Base-by-base conservation (phyloP, 345 rosid species). In the Eucalyptus curtisii region DNA sequence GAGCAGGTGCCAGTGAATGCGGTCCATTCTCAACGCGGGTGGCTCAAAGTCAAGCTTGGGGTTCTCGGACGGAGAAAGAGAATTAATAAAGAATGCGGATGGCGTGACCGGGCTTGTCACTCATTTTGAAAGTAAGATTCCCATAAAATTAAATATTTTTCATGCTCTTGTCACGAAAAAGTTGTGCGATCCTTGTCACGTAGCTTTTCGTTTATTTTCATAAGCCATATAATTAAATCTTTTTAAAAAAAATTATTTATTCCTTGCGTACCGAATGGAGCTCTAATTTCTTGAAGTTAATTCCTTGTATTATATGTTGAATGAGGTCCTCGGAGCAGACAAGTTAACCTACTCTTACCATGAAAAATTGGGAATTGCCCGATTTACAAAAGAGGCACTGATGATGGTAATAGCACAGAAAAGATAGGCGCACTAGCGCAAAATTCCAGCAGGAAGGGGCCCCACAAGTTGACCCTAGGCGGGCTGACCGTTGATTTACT, bases 141-240 rank as follows among this genome's bases (percentile, higher is more conserved):
- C 30, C 1, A 37, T 10, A 20, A 71, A 6, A 25, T 6, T 10
- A 33, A 37, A 8, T 71, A 1, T 9, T 37, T 25, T 71, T 71
- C 22, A 37, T 19, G 7, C 0, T 71, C 27, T 13, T 40, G 13
- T 76, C 22, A 76, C 8, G 1, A 5, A 76, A 20, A 76, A 33
- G 27, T 76, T 0, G 4, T 7, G 9, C 16, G 5, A 40, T 3
- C 15, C 27, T 40, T 0, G 14, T 37, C 45, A 10, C 2, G 7
- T 37, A 22, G 20, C 15, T 6, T 27, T 25, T 76, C 4, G 2
- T 19, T 20, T 22, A 2, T 19, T 76, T 37, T 20, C 11, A 11
- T 40, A 20, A 10, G 1, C 0, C 0, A 5, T 3, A 37, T 1
- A 76, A 37, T 1, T 2, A 13, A 10, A 1, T 27, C 30, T 52